A percentile compares a stretch with the other conserved stretches of the same genome.
Conservation (phyloP, 257 asterid genomes). For the Osmanthus fragrans region DNA sequence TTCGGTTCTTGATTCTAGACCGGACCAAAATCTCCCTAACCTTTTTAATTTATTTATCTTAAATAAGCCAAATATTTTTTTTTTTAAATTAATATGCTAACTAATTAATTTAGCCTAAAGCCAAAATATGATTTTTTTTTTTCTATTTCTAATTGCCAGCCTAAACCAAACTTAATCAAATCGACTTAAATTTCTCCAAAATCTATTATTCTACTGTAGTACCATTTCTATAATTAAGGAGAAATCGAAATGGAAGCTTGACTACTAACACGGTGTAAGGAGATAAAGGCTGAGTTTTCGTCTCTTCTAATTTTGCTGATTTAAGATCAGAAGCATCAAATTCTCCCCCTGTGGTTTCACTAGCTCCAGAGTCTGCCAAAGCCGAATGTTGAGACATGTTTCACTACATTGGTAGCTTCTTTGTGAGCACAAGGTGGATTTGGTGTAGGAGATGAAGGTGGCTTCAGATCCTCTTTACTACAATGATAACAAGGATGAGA, state of each 20-base stretch:
- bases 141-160: too few relatives aligned
- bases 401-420: constrained; percentile 7
- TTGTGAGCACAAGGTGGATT: constrained; percentile 20
- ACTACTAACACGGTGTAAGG: constrained; percentile 30
- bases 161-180: too few relatives aligned
- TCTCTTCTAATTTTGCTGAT: constrained; percentile 14
- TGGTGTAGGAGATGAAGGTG: constrained; percentile 34
- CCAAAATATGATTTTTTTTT: too few relatives aligned
- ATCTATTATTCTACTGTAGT: too few relatives aligned
- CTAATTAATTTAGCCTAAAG: too few relatives aligned
- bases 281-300: constrained; percentile 22
- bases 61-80: neutral
- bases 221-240: too few relatives aligned
- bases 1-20: too few relatives aligned
- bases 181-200: too few relatives aligned
- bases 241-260: too few relatives aligned
- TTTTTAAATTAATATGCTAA: too few relatives aligned
- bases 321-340: constrained; percentile 4
- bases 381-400: neutral
- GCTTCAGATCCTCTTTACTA: constrained; percentile 32
- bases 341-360: neutral
- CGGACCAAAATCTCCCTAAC: too few relatives aligned
- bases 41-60: neutral
- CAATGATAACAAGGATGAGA: constrained; percentile 7
- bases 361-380: neutral